Evolutionary conservation across 768 basidiomycete genomes (phyloP).

Genomic region (Pleurotus tuber-regium): DNA sequence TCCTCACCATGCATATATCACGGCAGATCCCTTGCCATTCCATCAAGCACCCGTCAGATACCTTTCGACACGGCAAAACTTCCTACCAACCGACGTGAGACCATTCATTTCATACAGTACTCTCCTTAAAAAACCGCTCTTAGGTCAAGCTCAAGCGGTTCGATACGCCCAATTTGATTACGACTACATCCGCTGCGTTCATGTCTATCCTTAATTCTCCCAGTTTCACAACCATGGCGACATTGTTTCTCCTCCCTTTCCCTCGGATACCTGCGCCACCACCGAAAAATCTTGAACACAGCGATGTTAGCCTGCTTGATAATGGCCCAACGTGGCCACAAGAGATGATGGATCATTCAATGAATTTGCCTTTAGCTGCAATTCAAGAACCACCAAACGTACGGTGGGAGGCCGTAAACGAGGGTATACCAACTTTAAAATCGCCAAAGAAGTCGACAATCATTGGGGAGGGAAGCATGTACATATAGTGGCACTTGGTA

Average conservation of each 20-base stretch:
- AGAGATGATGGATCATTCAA: conserved; percentile 29
- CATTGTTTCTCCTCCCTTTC: conserved; percentile 48
- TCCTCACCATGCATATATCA: conserved; percentile 45
- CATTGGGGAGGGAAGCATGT: conserved; percentile 51
- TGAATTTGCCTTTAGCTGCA: conserved; percentile 32
- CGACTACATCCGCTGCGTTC: conserved; percentile 53
- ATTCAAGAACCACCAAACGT: conserved; percentile 26
- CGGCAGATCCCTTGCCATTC: conserved; percentile 27
- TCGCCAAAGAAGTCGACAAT: conserved; percentile 22
- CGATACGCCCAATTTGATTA: conserved; percentile 55
- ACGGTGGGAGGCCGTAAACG: conserved; percentile 15
- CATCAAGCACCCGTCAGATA: conserved; percentile 53
- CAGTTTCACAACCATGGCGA: conserved; percentile 20
- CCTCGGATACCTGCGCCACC: conserved; percentile 38
- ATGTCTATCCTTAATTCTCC: conserved; percentile 31
- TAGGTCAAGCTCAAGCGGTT: conserved; percentile 37
- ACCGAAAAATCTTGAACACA: conserved; percentile 35
- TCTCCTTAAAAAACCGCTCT: conserved; percentile 26
- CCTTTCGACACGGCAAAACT: conserved; percentile 30
- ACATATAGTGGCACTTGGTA: conserved; percentile 33
- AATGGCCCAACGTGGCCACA: conserved; percentile 35
- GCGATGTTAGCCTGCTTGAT: conserved; percentile 30
- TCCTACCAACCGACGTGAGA: conserved; percentile 20
- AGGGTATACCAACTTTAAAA: not conserved
- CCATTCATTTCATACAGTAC: conserved; percentile 12